Conservation (phyloP, 768 basidiomycete species). For the Dentipellis sp. region DNA sequence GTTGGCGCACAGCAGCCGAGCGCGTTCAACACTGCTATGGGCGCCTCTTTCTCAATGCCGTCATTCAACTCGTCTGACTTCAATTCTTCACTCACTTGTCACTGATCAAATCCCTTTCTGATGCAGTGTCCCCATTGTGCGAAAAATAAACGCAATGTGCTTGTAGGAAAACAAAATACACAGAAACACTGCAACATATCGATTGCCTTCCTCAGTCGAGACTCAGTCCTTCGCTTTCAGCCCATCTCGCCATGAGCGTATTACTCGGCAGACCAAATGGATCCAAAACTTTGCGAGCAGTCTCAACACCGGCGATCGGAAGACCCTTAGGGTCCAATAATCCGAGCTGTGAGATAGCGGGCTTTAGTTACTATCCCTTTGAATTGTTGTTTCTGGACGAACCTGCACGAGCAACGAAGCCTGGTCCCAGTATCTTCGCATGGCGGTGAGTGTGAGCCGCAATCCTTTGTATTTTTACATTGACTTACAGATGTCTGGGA, state of each 20-base stretch:
- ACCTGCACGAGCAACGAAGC: conserved; percentile 36
- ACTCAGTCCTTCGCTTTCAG: conserved; percentile 26
- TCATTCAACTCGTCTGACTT: not conserved
- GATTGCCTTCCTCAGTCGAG: conserved; percentile 12
- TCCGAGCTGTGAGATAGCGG: conserved; percentile 20
- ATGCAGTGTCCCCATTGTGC: too few species aligned
- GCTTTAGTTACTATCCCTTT: too few species aligned
- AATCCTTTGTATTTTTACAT: not conserved
- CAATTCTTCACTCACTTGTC: not conserved
- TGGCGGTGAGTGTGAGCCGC: not conserved
- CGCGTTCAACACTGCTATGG: not conserved
- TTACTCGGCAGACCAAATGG: conserved; percentile 33
- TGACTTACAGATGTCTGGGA: conserved; percentile 22
- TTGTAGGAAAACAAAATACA: not conserved
- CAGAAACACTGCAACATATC: not conserved
- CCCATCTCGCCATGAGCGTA: conserved; percentile 27
- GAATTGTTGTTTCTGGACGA: not conserved
- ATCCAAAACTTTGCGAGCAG: conserved; percentile 31
- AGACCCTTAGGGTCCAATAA: conserved; percentile 23
- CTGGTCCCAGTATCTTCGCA: conserved; percentile 37
- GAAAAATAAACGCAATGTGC: not conserved
- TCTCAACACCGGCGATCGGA: conserved; percentile 31
- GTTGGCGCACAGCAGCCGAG: not conserved
- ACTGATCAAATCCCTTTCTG: not conserved
- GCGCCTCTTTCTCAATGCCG: not conserved